These are phyloP conservation scores for Pythium insidiosum DNA, from an alignment of 352 stramenopile species.

Conservation along the genomic window DNA sequence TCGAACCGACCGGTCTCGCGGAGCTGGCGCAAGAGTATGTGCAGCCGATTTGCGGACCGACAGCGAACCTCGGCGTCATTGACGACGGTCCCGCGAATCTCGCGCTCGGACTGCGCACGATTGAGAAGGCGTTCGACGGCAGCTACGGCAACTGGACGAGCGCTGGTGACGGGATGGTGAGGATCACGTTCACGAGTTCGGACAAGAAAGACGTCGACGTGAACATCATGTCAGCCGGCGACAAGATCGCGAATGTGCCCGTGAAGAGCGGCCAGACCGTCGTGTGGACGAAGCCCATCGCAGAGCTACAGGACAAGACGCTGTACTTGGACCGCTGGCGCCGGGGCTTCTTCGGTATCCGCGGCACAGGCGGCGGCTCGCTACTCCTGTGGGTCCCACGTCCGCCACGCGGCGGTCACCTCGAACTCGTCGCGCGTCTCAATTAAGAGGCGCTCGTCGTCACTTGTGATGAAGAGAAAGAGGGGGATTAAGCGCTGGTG, in stretches of 20 bases:
- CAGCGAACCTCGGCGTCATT: conserved; percentile 17
- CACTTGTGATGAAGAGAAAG: too few relatives aligned
- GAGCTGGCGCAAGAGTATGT: conserved; percentile 33
- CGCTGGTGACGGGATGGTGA: conserved; percentile 16
- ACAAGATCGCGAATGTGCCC: background rate
- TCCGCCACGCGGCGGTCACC: conserved; percentile 18
- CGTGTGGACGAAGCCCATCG: conserved; percentile 2
- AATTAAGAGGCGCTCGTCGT: too few relatives aligned
- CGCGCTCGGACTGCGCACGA: conserved; percentile 2
- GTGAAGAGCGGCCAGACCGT: background rate
- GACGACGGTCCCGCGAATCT: conserved; percentile 21
- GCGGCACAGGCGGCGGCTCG: conserved; percentile 21
- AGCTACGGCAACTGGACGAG: conserved; percentile 25
- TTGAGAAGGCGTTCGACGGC: conserved; percentile 22
- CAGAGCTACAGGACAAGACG: conserved; percentile 2
- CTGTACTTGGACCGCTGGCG: conserved; percentile 54
- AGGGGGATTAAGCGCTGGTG: too few relatives aligned
- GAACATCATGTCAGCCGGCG: conserved; percentile 4
- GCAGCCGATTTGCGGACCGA: conserved; percentile 28
- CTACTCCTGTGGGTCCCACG: conserved; percentile 33
- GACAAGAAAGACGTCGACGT: conserved; percentile 6
- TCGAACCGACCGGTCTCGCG: conserved; percentile 31
- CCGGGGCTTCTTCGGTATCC: conserved; percentile 19
- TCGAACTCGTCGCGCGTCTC: conserved; percentile 29
- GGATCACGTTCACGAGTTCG: conserved; percentile 4